Evolutionary conservation across 1,284 basidiomycete genomes (phyloP), one percentile per base, ranked within the genome.

Genomic region (Afroboletus lepidellus): DNA sequence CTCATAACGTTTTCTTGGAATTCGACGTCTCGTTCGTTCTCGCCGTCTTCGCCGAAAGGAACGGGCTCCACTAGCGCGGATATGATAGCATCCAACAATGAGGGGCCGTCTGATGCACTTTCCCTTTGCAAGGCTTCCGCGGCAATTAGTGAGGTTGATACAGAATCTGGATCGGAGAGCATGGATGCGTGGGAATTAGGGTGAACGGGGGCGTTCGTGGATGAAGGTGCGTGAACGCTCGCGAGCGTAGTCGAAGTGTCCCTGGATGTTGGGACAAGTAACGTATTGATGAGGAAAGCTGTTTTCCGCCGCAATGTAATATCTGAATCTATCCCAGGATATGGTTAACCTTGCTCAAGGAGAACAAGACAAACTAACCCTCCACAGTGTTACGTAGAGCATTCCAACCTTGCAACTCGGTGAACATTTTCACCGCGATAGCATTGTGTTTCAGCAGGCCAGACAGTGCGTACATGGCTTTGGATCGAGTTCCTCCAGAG

Each of bases 391-490:
- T 69, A 18, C 79, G 75, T 3, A 94, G 69, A n/a, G 72, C 72
- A n/a, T 72, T 63, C 91, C 90, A 95, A 0, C 92, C 93, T 37
- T 77, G 79, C 1, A 76, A 65, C 9, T 76, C 72, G 3, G 74
- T 74, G 45, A 95, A 76, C n/a, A 74, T 72, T 29, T 67, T 59
- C 2, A 94, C 83, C 0, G 90, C 92, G 2, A 77, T 72, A 0
- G 80, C 80, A 55, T 87, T 90, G 70, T 96, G 93, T 68, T 93
- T 94, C 44, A 98, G 70, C 0, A 94, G 69, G 0, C 91, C 87
- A 0, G 92, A 95, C 13, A 98, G 72, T 1, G 90, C 79, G 68
- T 98, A 98, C 39, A 95, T 80, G 1, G 89, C 92, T 71, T 96
- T 96, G 30, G 90, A 83, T 15, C 89, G 80, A 8, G 84, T 80